These are phyloP conservation scores for Camellia lanceoleosa DNA, from an alignment of 148 eudicot genomes.

Conservation along the genomic window DNA sequence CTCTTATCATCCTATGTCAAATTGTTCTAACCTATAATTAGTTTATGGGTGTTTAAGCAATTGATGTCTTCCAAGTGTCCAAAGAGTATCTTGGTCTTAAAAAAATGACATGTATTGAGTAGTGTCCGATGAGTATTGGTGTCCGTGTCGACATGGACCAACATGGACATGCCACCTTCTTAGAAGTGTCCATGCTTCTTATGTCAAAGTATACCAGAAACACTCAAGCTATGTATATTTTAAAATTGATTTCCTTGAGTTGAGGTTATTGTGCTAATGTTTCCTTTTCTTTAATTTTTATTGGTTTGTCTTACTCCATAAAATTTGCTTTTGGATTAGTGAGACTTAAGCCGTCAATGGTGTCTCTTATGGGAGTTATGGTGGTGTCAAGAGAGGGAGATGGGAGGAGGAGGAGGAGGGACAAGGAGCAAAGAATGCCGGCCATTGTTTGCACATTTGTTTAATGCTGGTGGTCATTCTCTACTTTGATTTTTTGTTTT, in stretches of 20 bases:
- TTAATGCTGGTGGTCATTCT: neutral
- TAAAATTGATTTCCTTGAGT: neutral
- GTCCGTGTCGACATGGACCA: too few relatives aligned
- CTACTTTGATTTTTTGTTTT: neutral
- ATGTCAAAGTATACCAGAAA: neutral
- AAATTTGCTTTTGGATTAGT: constrained; percentile 3
- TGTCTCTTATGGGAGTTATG: constrained; percentile 4
- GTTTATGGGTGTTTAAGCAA: too few relatives aligned
- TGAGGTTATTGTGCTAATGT: neutral
- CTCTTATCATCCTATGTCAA: too few relatives aligned
- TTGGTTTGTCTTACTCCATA: neutral
- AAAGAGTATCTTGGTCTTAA: too few relatives aligned
- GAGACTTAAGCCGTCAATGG: neutral
- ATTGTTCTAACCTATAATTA: too few relatives aligned
- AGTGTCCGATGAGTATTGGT: too few relatives aligned
- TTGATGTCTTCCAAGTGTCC: too few relatives aligned
- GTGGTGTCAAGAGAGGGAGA: neutral
- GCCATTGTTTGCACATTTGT: neutral
- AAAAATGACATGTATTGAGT: too few relatives aligned
- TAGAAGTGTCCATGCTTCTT: too few relatives aligned
- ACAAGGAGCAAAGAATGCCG: neutral
- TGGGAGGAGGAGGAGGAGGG: neutral
- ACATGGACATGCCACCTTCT: too few relatives aligned
- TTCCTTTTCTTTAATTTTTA: neutral
- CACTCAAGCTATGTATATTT: neutral